Conservation (phyloP, 192 early-diverging fungal genomes). For the Coemansia umbellata region DNA sequence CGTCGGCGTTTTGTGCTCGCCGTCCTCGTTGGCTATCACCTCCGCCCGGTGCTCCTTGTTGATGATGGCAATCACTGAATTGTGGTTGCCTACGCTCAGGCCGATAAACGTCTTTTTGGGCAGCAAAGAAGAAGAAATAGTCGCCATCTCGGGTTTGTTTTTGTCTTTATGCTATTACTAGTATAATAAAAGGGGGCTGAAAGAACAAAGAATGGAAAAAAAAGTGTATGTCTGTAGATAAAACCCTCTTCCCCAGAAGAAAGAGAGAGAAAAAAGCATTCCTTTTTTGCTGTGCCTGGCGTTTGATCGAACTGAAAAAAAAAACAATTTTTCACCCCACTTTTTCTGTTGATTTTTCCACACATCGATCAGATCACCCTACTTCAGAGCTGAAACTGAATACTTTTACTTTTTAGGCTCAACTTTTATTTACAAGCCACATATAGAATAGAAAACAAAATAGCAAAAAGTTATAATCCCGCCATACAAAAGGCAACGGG, state of each 20-base stretch:
- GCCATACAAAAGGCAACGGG: background rate
- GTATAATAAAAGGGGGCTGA: background rate
- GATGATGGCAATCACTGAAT: constrained; percentile 80
- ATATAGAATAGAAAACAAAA: background rate
- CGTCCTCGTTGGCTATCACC: constrained; percentile 97
- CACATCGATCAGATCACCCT: background rate
- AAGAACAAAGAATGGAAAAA: background rate
- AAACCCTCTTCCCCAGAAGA: no score
- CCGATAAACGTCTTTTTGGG: constrained; percentile 58
- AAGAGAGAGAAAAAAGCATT: background rate
- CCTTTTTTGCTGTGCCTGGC: background rate
- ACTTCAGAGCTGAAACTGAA: background rate
- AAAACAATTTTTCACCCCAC: background rate
- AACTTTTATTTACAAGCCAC: background rate
- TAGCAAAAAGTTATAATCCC: background rate
- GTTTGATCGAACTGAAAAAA: no score
- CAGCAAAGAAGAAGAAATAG: background rate
- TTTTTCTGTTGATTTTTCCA: background rate
- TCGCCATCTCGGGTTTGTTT: constrained; percentile 4
- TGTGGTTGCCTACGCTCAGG: constrained; percentile 81
- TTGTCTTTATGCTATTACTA: background rate
- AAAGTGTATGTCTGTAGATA: background rate
- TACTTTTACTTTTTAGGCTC: background rate
- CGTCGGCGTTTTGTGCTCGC: constrained; percentile 92
- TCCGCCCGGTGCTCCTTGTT: constrained; percentile 71